Conservation (phyloP, 176 grass and related monocot species). For the Triticum timopheevii region DNA sequence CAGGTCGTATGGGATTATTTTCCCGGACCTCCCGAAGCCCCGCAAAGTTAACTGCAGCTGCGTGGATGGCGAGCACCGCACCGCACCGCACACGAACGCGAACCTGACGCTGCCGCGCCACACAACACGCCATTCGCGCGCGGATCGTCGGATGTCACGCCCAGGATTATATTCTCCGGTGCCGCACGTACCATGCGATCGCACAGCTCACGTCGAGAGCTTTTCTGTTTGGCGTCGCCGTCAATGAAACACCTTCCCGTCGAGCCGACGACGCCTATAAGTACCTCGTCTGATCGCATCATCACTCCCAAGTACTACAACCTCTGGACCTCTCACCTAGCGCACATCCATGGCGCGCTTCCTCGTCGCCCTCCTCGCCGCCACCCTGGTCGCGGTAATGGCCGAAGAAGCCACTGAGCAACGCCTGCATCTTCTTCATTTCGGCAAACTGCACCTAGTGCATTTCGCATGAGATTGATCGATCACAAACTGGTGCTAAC, state of each 20-base stretch:
- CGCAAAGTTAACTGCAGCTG: too few species aligned
- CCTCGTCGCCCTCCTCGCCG: constrained; percentile 16
- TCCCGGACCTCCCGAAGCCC: too few species aligned
- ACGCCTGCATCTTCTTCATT: not conserved
- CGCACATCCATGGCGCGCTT: constrained; percentile 31
- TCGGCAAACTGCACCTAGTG: too few species aligned
- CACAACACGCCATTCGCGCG: not conserved
- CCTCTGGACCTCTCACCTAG: not conserved
- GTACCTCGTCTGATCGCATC: not conserved
- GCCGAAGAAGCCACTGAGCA: not conserved
- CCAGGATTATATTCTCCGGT: constrained; percentile 32
- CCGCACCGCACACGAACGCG: not conserved
- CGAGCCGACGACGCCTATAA: constrained; percentile 11
- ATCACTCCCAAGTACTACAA: not conserved
- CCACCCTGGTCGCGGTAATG: constrained; percentile 20
- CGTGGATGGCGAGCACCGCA: not conserved
- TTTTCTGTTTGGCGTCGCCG: constrained; percentile 26
- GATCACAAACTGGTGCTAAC: not conserved
- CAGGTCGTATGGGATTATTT: too few species aligned
- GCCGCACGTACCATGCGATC: not conserved
- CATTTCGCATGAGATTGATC: not conserved
- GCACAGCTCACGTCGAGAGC: not conserved
- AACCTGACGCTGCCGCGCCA: not conserved
- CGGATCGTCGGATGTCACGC: constrained; percentile 31
- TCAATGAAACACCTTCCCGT: not conserved